Conservation (phyloP, 257 asterid species). For the Nicotiana attenuata region DNA sequence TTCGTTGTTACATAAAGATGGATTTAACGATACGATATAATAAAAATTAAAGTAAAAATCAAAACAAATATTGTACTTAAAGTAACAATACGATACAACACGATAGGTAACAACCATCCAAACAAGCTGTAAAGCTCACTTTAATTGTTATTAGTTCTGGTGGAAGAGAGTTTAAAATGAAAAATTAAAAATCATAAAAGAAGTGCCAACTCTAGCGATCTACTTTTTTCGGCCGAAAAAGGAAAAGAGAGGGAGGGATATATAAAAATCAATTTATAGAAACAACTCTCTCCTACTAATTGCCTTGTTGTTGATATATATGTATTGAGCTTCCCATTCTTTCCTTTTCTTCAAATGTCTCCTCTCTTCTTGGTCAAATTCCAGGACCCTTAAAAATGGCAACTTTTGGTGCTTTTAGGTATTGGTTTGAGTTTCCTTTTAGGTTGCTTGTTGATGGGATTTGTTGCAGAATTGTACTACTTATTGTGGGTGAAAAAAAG, state of each 20-base stretch:
- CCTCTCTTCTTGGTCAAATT: neutral
- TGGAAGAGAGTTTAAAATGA: too few relatives aligned
- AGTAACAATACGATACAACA: neutral
- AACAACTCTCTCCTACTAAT: neutral
- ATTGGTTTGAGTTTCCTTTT: slow-evolving; percentile 57
- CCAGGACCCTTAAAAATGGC: slow-evolving; percentile 25
- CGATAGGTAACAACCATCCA: too few relatives aligned
- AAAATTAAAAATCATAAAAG: too few relatives aligned
- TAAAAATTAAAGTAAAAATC: too few relatives aligned
- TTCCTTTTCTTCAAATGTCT: too few relatives aligned
- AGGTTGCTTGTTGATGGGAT: slow-evolving; percentile 54
- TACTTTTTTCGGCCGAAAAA: too few relatives aligned
- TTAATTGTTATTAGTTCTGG: neutral
- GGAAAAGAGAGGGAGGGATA: too few relatives aligned
- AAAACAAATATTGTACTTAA: too few relatives aligned
- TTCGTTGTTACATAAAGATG: too few relatives aligned
- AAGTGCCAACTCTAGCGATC: too few relatives aligned
- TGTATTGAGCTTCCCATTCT: neutral
- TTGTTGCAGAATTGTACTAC: slow-evolving; percentile 61
- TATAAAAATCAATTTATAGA: too few relatives aligned
- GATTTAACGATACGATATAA: too few relatives aligned
- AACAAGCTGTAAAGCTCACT: neutral
- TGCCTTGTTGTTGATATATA: neutral
- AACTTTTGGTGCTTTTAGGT: slow-evolving; percentile 46
- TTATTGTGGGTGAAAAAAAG: slow-evolving; percentile 53